phyloP scores from a whole-genome alignment of 2,329 filamentous ascomycete species.

The Huntiella decipiens region DNA sequence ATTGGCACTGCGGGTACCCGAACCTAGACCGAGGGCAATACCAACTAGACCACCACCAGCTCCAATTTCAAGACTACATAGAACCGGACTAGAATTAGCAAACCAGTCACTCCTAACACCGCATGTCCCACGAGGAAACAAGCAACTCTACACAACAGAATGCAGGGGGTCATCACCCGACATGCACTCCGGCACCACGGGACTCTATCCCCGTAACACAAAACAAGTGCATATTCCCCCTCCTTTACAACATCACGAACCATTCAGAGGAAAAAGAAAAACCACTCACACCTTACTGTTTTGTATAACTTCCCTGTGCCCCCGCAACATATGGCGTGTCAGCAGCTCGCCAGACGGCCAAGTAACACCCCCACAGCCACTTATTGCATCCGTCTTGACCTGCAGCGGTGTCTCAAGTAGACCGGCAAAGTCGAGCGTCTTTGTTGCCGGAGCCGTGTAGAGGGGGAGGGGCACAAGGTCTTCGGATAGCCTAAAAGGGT shows the following conservation, averaged over 20 bases:
- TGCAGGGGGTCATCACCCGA: no score
- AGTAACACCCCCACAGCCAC: conserved; percentile 80
- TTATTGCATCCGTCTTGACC: conserved; percentile 67
- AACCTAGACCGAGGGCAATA: conserved; percentile 31
- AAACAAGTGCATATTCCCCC: not conserved
- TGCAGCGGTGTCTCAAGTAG: conserved; percentile 50
- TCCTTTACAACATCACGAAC: not conserved
- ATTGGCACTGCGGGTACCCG: conserved; percentile 24
- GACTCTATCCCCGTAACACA: conserved; percentile 1
- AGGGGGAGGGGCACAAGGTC: conserved; percentile 39
- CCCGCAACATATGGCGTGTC: conserved; percentile 65
- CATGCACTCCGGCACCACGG: not conserved
- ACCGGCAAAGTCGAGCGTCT: conserved; percentile 47
- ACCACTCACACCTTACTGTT: conserved; percentile 52
- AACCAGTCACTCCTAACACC: not conserved
- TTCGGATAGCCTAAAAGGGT: conserved; percentile 31
- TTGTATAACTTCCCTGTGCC: conserved; percentile 42
- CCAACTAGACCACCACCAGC: conserved; percentile 80
- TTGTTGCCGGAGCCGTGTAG: conserved; percentile 36
- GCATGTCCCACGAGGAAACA: not conserved
- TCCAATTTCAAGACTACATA: conserved; percentile 63
- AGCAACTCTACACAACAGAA: not conserved
- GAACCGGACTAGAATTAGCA: not conserved
- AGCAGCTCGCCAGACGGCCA: conserved; percentile 91
- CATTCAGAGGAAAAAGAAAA: not conserved